These are phyloP conservation scores for Apophysomyces sp. DNA, from an alignment of 371 early-diverging fungal genomes.

Conservation along the genomic window DNA sequence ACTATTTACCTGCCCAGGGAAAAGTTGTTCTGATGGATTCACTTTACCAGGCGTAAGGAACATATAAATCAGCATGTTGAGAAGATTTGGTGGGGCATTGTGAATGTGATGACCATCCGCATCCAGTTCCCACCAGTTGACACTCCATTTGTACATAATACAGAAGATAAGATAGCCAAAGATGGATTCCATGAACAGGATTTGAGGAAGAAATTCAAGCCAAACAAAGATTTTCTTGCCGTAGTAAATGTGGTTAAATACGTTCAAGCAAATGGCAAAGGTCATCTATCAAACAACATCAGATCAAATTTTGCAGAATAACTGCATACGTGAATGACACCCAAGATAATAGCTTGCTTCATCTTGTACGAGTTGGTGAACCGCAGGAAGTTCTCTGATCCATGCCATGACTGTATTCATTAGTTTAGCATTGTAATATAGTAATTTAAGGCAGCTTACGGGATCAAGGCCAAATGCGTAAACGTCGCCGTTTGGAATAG, in stretches of 20 bases:
- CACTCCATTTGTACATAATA: conserved; percentile 98
- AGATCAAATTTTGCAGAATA: background rate
- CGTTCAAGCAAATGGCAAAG: conserved; percentile 91
- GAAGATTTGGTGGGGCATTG: conserved; percentile 88
- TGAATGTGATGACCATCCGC: conserved; percentile 62
- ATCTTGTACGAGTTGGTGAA: conserved; percentile 99
- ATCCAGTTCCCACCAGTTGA: conserved; percentile 82
- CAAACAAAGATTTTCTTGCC: conserved; percentile 80
- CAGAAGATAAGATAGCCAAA: conserved; percentile 96
- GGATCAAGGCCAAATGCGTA: conserved; percentile 84
- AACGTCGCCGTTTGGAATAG: conserved; percentile 41
- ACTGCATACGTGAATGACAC: conserved; percentile 86
- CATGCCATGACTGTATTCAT: conserved; percentile 85
- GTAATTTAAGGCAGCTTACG: conserved; percentile 29
- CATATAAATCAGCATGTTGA: conserved; percentile 99
- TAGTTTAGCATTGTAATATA: background rate
- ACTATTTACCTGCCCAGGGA: conserved; percentile 86
- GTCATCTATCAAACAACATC: conserved; percentile 66
- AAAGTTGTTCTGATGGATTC: conserved; percentile 69
- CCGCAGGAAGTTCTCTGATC: conserved; percentile 86
- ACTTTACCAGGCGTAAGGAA: conserved; percentile 96
- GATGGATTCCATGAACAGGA: conserved; percentile 90
- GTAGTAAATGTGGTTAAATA: conserved; percentile 92
- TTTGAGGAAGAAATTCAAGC: conserved; percentile 93
- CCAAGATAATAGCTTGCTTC: conserved; percentile 98